These are phyloP conservation scores for Cladorrhinum sp. DNA, from an alignment of 2,329 filamentous ascomycete species.

Conservation along the genomic window DNA sequence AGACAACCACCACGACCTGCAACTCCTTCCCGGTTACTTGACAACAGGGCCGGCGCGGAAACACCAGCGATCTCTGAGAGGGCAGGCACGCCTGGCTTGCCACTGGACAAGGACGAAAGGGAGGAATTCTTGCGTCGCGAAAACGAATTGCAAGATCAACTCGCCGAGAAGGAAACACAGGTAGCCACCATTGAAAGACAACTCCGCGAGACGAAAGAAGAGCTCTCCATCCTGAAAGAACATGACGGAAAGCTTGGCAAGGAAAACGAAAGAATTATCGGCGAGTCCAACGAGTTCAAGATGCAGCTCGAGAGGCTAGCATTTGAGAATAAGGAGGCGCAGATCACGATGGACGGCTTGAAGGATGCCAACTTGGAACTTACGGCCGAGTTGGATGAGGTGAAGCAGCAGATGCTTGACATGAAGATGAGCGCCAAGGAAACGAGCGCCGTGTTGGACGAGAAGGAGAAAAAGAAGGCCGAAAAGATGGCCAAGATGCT, in stretches of 20 bases:
- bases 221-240: slow-evolving; percentile 80
- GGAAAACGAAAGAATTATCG: slow-evolving; percentile 82
- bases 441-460: slow-evolving; percentile 81
- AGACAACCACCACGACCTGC: slow-evolving; percentile 47
- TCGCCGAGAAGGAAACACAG: slow-evolving; percentile 86
- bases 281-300: slow-evolving; percentile 86
- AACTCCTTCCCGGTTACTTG: slow-evolving; percentile 48
- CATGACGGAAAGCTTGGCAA: slow-evolving; percentile 78
- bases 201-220: slow-evolving; percentile 79
- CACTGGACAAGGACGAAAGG: slow-evolving; percentile 91
- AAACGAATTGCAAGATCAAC: slow-evolving; percentile 95
- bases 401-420: slow-evolving; percentile 93
- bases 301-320: slow-evolving; percentile 96
- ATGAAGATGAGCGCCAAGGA: slow-evolving; percentile 97
- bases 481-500: slow-evolving; percentile 99
- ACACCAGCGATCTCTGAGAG: slow-evolving; percentile 71
- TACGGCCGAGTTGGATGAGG: slow-evolving; percentile 85
- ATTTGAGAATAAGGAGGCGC: slow-evolving; percentile 94
- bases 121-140: slow-evolving; percentile 94
- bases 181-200: slow-evolving; percentile 76
- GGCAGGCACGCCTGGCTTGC: slow-evolving; percentile 79
- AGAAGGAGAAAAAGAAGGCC: slow-evolving; percentile 98
- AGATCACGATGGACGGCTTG: slow-evolving; percentile 95
- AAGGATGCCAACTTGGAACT: slow-evolving; percentile 95
- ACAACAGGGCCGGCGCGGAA: slow-evolving; percentile 57